Conservation (phyloP, 1,284 basidiomycete genomes). For the Sanghuangporus weigelae region DNA sequence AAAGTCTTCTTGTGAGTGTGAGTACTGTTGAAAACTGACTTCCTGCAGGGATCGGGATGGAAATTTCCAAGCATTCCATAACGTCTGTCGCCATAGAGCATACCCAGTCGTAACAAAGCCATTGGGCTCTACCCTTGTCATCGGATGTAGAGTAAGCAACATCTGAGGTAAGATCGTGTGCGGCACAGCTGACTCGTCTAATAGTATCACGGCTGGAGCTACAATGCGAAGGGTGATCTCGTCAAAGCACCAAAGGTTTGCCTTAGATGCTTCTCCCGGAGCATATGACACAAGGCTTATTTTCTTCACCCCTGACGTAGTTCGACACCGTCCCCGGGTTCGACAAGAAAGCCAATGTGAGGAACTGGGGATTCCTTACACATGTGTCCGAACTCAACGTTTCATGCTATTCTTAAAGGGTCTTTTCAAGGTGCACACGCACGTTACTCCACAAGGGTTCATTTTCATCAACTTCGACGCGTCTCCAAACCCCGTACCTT, state of each 20-base stretch:
- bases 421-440: constrained; percentile 24
- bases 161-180: not conserved
- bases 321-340: constrained; percentile 24
- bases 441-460: constrained; percentile 23
- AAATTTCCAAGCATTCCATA: constrained; percentile 20
- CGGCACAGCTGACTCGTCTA: not conserved
- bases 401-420: not conserved
- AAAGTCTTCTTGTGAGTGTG: not conserved
- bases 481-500: constrained; percentile 18
- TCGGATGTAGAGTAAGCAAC: constrained; percentile 21
- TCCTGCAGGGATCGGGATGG: constrained; percentile 19
- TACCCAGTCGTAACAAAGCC: constrained; percentile 24
- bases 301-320: constrained; percentile 1
- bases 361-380: not conserved
- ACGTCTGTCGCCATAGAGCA: constrained; percentile 24
- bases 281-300: not conserved
- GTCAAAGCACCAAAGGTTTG: constrained; percentile 23
- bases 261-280: not conserved
- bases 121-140: constrained; percentile 20
- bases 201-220: constrained; percentile 25
- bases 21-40: not conserved
- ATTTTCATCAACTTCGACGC: constrained; percentile 26
- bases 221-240: constrained; percentile 22
- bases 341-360: constrained; percentile 23
- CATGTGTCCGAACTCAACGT: not conserved